A percentile compares a stretch with the other conserved stretches of the same genome.
Evolutionary conservation across 352 stramenopile genomes (phyloP).

Genomic region (Phytophthora nicotianae): DNA sequence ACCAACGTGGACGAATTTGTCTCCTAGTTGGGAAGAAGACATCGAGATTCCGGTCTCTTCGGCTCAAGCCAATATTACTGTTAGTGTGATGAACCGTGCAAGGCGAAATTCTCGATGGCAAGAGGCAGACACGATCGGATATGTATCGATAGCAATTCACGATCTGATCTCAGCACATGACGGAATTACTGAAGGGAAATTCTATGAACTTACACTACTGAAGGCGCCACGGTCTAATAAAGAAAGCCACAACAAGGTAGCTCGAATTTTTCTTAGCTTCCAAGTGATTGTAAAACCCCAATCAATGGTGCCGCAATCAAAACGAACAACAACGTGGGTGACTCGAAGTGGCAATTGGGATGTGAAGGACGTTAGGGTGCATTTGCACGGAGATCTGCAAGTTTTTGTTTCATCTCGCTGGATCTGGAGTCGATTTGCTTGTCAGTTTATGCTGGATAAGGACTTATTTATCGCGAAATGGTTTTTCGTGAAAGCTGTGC

Average conservation of each 20-base stretch:
- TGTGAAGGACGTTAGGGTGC: constrained; percentile 37
- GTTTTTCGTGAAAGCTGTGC: constrained; percentile 46
- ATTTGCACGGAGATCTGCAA: constrained; percentile 61
- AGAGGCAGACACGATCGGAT: constrained; percentile 42
- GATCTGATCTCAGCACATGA: constrained; percentile 40
- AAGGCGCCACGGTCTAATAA: constrained; percentile 2
- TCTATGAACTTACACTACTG: constrained; percentile 26
- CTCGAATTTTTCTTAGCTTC: constrained; percentile 37
- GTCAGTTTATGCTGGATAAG: constrained; percentile 44
- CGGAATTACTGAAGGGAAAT: constrained; percentile 23
- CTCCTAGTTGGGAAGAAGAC: constrained; percentile 66
- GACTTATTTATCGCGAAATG: constrained; percentile 53
- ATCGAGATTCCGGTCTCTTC: constrained; percentile 59
- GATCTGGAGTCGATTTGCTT: constrained; percentile 66
- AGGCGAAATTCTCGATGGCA: constrained; percentile 24
- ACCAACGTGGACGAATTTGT: constrained; percentile 63
- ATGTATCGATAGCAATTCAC: constrained; percentile 44
- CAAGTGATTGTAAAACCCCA: constrained; percentile 35
- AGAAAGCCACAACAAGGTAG: neutral
- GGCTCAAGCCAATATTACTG: constrained; percentile 37
- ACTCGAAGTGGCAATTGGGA: constrained; percentile 52
- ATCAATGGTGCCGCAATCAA: constrained; percentile 7
- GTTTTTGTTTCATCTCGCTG: constrained; percentile 50
- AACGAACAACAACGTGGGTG: constrained; percentile 19
- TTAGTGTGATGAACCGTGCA: constrained; percentile 52